Conservation (phyloP, 345 rosid genomes). For the Salix caprea region DNA sequence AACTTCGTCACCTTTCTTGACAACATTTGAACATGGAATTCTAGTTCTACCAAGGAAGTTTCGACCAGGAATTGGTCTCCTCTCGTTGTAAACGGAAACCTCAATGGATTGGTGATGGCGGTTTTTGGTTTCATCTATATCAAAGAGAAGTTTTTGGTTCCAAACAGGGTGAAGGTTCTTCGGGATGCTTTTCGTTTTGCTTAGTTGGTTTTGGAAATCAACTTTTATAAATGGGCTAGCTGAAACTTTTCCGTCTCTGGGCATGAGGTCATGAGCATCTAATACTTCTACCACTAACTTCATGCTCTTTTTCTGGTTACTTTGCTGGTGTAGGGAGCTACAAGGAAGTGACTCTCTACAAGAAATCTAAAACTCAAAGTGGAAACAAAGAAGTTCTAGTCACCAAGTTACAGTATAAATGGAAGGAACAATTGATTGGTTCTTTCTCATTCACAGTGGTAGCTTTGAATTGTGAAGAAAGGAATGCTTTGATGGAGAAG, state of each 20-base stretch:
- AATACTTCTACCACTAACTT: slow-evolving; percentile 46
- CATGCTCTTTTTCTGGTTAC: slow-evolving; percentile 26
- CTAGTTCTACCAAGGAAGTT: slow-evolving; percentile 47
- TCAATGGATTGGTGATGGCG: slow-evolving; percentile 26
- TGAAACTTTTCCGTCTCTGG: slow-evolving; percentile 51
- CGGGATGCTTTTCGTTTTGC: slow-evolving; percentile 45
- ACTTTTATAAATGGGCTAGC: slow-evolving; percentile 48
- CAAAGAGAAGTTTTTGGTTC: slow-evolving; percentile 49
- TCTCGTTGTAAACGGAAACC: slow-evolving; percentile 45
- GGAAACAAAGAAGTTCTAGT: slow-evolving; percentile 56
- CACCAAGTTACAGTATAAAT: slow-evolving; percentile 22
- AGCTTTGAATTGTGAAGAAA: slow-evolving; percentile 36
- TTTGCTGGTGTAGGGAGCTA: slow-evolving; percentile 26
- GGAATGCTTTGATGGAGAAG: slow-evolving; percentile 57
- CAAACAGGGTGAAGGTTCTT: slow-evolving; percentile 46
- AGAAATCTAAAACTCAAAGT: slow-evolving; percentile 40
- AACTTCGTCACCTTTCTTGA: slow-evolving; percentile 49
- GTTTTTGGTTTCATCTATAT: slow-evolving; percentile 25
- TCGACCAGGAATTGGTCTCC: slow-evolving; percentile 38
- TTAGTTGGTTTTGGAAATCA: slow-evolving; percentile 44
- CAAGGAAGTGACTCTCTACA: slow-evolving; percentile 26
- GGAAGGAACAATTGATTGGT: slow-evolving; percentile 10
- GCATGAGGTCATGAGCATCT: slow-evolving; percentile 54
- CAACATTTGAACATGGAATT: slow-evolving; percentile 39
- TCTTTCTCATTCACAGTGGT: slow-evolving; percentile 1